Evolutionary conservation across 805 yeast genomes (phyloP).

Genomic region (Spencermartinsiella europaea): DNA sequence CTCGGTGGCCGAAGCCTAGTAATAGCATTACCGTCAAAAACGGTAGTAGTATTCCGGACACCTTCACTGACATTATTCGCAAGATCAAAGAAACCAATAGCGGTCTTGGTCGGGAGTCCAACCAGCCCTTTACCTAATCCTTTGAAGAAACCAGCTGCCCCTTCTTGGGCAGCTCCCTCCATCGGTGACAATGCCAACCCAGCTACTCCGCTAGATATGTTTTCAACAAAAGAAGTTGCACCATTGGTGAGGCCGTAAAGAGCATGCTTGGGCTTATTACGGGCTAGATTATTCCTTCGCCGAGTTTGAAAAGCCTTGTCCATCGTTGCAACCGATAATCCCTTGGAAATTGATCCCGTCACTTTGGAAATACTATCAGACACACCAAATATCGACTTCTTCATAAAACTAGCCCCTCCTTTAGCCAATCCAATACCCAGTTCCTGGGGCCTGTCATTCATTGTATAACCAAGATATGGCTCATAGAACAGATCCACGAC

Average conservation of each 20-base stretch:
- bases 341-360: slow-evolving; percentile 92
- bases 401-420: slow-evolving; percentile 90
- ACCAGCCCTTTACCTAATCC: slow-evolving; percentile 94
- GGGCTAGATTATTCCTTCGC: slow-evolving; percentile 61
- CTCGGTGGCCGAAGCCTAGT: slow-evolving; percentile 82
- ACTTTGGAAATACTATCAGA: slow-evolving; percentile 91
- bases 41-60: slow-evolving; percentile 85
- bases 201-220: slow-evolving; percentile 78
- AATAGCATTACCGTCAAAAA: slow-evolving; percentile 71
- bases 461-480: slow-evolving; percentile 91
- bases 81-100: slow-evolving; percentile 88
- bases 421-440: slow-evolving; percentile 92
- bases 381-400: slow-evolving; percentile 90
- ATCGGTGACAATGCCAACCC: slow-evolving; percentile 91
- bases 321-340: slow-evolving; percentile 83
- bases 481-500: slow-evolving; percentile 95
- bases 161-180: slow-evolving; percentile 83
- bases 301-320: slow-evolving; percentile 80
- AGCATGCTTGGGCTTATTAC: slow-evolving; percentile 81
- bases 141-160: slow-evolving; percentile 86
- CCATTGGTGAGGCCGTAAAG: slow-evolving; percentile 79
- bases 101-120: slow-evolving; percentile 95
- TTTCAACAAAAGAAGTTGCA: slow-evolving; percentile 82
- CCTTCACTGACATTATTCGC: slow-evolving; percentile 94
- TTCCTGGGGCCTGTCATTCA: slow-evolving; percentile 95